Base-by-base conservation (phyloP, 1,284 basidiomycete genomes). In the Moniliophthora roreri region DNA sequence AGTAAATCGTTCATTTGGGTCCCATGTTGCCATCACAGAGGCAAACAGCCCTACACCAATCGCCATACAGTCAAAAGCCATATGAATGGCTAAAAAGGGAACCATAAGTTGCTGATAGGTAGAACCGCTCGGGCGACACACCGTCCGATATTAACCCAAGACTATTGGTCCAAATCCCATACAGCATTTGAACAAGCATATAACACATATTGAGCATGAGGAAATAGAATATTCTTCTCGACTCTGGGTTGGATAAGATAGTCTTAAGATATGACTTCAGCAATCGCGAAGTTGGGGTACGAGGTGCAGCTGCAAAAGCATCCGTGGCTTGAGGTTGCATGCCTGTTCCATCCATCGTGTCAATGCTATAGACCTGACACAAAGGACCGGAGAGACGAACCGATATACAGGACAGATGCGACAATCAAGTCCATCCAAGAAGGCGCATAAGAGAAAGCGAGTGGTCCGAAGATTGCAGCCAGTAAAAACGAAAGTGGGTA, bases 41-140 rank as follows among this genome's bases (percentile, higher is more conserved):
- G 97, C 97, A 58, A 98, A 88, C 1, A 99, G 78, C 1, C 97
- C 97, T 60, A 99, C 93, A 0, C 86, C 96, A 53, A 99, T 94
- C 1, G 96, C 96, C 76, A 98, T 88, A 66, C 97, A 99, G 72
- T 99, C 97, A 64, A 99, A 99, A 21, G 95, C 93, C 97, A 99
- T 99, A 68, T 99, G 97, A 48, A 99, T 99, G 11, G 97, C 96
- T 97, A 60, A 4, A n/a, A 42, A 48, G 47, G 34, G 42, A 51
- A 42, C 46, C 45, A 40, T 55, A 34, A 35, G 23, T 28, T 51
- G n/a, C 0, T 26, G 46, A 44, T 18, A 34, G 45, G 4, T 35
- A 39, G 36, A 24, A 16, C 48, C 21, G 34, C 26, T 45, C 20
- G n/a, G 24, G 50, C 40, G 48, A 60, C 87, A 65, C 64, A 95